Conservation (phyloP, 371 early-diverging fungal species). For the Rhizopus microsporus region DNA sequence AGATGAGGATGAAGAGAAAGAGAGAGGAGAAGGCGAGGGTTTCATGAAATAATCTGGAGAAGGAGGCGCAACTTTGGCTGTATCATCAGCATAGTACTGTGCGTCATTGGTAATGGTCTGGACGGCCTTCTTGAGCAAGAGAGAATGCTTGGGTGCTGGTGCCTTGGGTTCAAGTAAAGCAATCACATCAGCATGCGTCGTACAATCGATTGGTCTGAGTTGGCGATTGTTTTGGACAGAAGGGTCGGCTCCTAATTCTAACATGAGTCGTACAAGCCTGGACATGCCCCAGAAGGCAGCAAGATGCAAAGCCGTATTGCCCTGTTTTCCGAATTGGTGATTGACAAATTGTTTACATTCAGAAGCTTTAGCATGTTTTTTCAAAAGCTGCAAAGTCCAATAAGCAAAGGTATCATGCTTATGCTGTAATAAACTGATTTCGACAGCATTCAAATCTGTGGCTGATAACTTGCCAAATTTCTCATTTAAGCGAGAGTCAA, state of each 20-base stretch:
- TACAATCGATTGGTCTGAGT: constrained; percentile 39
- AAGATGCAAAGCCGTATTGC: constrained; percentile 39
- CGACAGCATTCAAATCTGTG: constrained; percentile 29
- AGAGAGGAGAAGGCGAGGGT: constrained; percentile 14
- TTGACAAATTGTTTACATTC: constrained; percentile 30
- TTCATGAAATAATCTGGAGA: constrained; percentile 3
- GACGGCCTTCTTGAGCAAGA: constrained; percentile 16
- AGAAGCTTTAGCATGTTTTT: constrained; percentile 17
- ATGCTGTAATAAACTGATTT: constrained; percentile 23
- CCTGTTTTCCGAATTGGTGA: constrained; percentile 35
- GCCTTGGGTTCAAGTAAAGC: constrained; percentile 14
- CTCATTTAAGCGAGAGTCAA: constrained; percentile 13
- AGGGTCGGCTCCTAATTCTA: constrained; percentile 41
- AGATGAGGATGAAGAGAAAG: constrained; percentile 27
- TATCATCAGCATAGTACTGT: background rate
- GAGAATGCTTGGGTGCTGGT: constrained; percentile 1
- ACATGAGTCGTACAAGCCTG: constrained; percentile 41
- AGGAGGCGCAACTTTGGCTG: constrained; percentile 1
- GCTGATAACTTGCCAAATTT: constrained; percentile 27
- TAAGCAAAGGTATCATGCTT: constrained; percentile 25
- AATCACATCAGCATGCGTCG: constrained; percentile 26
- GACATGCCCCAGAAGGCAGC: constrained; percentile 45
- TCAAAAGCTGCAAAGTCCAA: constrained; percentile 13
- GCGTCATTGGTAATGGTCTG: background rate
- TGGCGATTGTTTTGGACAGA: constrained; percentile 29